Evolutionary conservation across 2,329 filamentous ascomycete species (phyloP), one percentile per base, ranked within the genome.

Genomic region (Fusarium anguioides): DNA sequence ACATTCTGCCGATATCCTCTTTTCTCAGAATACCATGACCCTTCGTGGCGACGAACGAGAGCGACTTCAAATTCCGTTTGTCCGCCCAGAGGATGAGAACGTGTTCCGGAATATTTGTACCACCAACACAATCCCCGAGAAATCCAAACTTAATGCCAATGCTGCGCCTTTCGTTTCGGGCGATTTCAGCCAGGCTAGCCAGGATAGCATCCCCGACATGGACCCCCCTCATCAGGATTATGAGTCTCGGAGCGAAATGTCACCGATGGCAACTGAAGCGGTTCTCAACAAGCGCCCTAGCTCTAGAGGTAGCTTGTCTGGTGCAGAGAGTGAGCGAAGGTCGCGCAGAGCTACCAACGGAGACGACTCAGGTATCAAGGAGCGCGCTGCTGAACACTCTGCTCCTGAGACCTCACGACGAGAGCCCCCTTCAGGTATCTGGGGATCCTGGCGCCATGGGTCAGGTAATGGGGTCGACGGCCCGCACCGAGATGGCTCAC

Each of bases 11-110:
- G 96, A 98, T 76, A 86, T 99, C 12, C 81, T 98, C 21, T 93
- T 99, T 72, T 98, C 96, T 0, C 92, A 94, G 68, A 97, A 97
- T 74, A 91, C 91, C 66, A 88, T 99, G 82, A 91, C 91, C 0
- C 83, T 98, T 26, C 94, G 94, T 70, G 93, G 96, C 70, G 91
- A 93, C 74, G 93, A 97, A 59, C 87, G 91, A 42, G 93, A 92
- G 76, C 96, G 95, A 74, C 83, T 98, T 14, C 94, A 92, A 17
- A 90, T 99, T 31, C 96, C 96, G 4, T 91, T 99, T 69, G 94
- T 97, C 37, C 89, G 96, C 26, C 96, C 96, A 1, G 96, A 98
- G 77, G 91, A 97, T 72, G 93, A 97, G 56, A 84, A 82, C 5
- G 80, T 88, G 1, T 98, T 96, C 81, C 96, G 91, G 72, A 87